Base-by-base conservation (phyloP, 371 early-diverging fungal species). In the Mucor lusitanicus region DNA sequence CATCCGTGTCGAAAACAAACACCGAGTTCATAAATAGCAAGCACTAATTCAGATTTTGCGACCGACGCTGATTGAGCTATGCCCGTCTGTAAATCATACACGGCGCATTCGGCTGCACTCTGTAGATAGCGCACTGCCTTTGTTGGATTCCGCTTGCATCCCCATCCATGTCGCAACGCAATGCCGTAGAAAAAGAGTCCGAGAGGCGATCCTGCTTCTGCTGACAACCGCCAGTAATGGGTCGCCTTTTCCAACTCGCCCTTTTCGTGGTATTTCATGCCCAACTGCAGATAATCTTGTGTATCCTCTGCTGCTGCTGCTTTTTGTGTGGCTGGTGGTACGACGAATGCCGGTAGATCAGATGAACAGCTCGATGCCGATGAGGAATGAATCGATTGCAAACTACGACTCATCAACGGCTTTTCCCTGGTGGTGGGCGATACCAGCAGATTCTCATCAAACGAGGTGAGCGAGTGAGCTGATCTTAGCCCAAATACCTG, bases 101-200 rank as follows among this genome's bases (percentile, higher is more conserved):
- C 87, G 0, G 93, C 92, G 39, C 77, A 82, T 56, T 92, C 91
- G 9, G 92, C 94, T n/a, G 92, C 89, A 70, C 87, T 90, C 74
- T 94, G 93, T 35, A 95, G 68, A 70, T 88, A 92, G 56, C 83
- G 81, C 61, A 92, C 90, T 3, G 90, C 92, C 62, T 84, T 58
- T 35, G 72, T 70, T 21, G 87, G 83, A 68, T 91, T 84, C 15
- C 81, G 70, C 71, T 87, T 77, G 81, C 92, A 91, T 8, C 92
- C 92, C 92, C 95, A 96, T n/a, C 97, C 97, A 72, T 97, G 97
- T 6, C 97, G 88, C 33, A 95, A 77, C 27, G 92, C 88, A 64
- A 97, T 84, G 23, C 94, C 97, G 71, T 91, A 95, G 66, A 97
- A 88, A 67, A 96, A 87, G 82, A 95, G 77, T 3, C 95, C 97